Percentiles rank a stretch among this genome's conserved stretches.
Evolutionary conservation across 164 flowering plant species (phyloP).

Genomic region (Cinnamomum micranthum): DNA sequence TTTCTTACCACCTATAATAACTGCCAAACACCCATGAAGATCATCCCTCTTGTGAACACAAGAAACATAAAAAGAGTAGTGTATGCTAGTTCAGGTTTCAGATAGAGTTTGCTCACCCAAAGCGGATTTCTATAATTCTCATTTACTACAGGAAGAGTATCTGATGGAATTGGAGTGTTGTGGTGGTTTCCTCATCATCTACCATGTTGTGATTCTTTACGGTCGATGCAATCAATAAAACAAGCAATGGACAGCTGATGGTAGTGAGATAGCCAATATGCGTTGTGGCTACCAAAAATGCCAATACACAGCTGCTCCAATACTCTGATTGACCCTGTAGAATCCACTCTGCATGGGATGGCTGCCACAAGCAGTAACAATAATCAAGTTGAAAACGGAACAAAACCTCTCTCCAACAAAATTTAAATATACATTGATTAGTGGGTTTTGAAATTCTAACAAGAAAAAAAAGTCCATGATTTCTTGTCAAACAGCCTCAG

Average conservation of each 20-base stretch:
- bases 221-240: slow-evolving; percentile 45
- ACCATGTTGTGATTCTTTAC: slow-evolving; percentile 47
- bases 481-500: too few relatives aligned
- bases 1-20: too few relatives aligned
- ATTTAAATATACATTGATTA: too few relatives aligned
- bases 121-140: too few relatives aligned
- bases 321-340: slow-evolving; percentile 91
- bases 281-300: slow-evolving; percentile 66
- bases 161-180: background rate
- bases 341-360: slow-evolving; percentile 67
- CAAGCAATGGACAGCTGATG: slow-evolving; percentile 68
- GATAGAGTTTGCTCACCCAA: too few relatives aligned
- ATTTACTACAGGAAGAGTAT: too few relatives aligned
- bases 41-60: too few relatives aligned
- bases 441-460: too few relatives aligned
- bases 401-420: background rate
- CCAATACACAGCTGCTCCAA: slow-evolving; percentile 91
- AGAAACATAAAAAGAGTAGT: too few relatives aligned
- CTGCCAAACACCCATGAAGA: too few relatives aligned
- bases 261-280: slow-evolving; percentile 51
- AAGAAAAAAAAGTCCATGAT: too few relatives aligned
- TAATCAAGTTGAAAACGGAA: background rate
- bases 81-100: too few relatives aligned
- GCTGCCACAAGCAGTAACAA: background rate
- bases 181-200: slow-evolving; percentile 18